Percentiles rank a stretch among this genome's conserved stretches.
phyloP scores from a whole-genome alignment of 2,329 filamentous ascomycete genomes.

The Diaporthe eres region DNA sequence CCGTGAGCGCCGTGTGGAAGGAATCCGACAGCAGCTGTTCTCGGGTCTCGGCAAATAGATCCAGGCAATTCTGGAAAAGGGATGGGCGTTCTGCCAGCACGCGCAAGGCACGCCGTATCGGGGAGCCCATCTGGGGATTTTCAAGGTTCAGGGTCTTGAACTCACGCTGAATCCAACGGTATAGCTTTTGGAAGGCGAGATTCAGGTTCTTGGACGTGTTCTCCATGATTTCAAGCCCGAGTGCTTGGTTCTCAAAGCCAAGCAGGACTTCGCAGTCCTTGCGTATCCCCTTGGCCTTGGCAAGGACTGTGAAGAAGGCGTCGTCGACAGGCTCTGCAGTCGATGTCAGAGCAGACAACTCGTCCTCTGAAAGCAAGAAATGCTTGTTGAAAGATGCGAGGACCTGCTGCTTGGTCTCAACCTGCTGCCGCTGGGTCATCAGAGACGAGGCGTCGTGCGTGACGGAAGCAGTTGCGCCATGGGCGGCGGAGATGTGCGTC shows the following conservation, averaged over 20 bases:
- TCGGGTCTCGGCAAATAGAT: conserved; percentile 91
- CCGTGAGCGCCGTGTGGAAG: conserved; percentile 90
- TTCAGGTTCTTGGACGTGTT: conserved; percentile 90
- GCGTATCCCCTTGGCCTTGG: conserved; percentile 87
- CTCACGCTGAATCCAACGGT: conserved; percentile 93
- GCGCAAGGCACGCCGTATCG: conserved; percentile 85
- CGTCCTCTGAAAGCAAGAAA: conserved; percentile 87
- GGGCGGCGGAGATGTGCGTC: conserved; percentile 80
- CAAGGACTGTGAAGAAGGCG: conserved; percentile 83
- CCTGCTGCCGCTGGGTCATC: conserved; percentile 78
- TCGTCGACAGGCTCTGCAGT: conserved; percentile 88
- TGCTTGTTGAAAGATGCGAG: conserved; percentile 83
- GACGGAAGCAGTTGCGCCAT: conserved; percentile 79
- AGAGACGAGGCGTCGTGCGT: conserved; percentile 83
- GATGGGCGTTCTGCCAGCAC: conserved; percentile 91
- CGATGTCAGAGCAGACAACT: conserved; percentile 81
- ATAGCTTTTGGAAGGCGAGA: conserved; percentile 93
- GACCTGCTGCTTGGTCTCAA: conserved; percentile 85
- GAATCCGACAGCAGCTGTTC: conserved; percentile 89
- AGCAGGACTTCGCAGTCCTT: conserved; percentile 91
- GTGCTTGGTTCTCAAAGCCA: conserved; percentile 88
- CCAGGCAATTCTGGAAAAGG: conserved; percentile 92
- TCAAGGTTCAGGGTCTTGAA: conserved; percentile 94
- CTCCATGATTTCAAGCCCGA: conserved; percentile 93
- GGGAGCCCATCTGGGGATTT: conserved; percentile 90